Evolutionary conservation across 345 rosid species (phyloP).

Genomic region (Populus tremula): DNA sequence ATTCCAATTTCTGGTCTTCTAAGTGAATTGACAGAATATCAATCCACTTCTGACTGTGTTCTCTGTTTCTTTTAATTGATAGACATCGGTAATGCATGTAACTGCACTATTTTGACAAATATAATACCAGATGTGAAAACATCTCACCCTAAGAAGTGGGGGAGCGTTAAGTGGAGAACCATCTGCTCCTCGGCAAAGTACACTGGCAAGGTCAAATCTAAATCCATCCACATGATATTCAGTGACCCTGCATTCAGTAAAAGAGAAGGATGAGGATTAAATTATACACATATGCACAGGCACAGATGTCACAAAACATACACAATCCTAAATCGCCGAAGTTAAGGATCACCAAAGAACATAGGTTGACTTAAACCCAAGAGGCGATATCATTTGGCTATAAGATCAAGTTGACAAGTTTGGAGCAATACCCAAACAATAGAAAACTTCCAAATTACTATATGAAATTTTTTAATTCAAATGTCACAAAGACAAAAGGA

Average conservation of each 20-base stretch:
- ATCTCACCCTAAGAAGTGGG: constrained; percentile 66
- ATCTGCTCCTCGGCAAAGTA: constrained; percentile 85
- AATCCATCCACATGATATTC: constrained; percentile 96
- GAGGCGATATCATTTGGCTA: not conserved
- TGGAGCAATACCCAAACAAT: not conserved
- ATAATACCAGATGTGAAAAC: constrained; percentile 8
- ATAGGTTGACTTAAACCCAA: constrained; percentile 1
- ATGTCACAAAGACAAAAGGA: too few relatives aligned
- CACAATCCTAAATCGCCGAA: not conserved
- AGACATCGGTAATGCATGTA: not conserved
- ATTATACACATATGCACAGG: not conserved
- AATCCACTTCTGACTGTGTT: not conserved
- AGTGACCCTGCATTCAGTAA: constrained; percentile 49
- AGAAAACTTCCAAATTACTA: not conserved
- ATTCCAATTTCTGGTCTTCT: not conserved
- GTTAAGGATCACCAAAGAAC: not conserved
- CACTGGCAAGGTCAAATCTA: constrained; percentile 93
- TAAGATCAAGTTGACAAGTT: not conserved
- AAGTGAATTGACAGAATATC: not conserved
- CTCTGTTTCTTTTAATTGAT: not conserved
- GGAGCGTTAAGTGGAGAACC: constrained; percentile 88
- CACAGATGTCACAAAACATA: too few relatives aligned
- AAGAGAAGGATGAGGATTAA: constrained; percentile 8
- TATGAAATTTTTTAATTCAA: not conserved
- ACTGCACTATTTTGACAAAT: not conserved